phyloP scores from a whole-genome alignment of 345 rosid genomes.

The Camelina laxa region DNA sequence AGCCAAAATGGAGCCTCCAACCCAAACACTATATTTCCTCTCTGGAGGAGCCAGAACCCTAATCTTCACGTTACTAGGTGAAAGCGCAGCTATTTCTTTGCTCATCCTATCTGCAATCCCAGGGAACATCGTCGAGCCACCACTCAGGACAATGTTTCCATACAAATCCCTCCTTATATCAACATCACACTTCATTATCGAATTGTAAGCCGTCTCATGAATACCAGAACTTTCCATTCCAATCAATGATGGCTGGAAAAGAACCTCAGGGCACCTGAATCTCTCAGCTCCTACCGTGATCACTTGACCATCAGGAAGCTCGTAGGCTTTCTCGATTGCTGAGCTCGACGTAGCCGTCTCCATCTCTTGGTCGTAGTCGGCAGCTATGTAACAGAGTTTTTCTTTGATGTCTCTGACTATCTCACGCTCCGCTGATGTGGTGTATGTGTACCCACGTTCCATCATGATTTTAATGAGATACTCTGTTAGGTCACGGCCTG shows the following conservation, averaged over 20 bases:
- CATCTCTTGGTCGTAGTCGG: conserved; percentile 72
- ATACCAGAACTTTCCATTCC: conserved; percentile 73
- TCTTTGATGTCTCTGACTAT: conserved; percentile 67
- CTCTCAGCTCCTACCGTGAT: conserved; percentile 74
- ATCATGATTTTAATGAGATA: conserved; percentile 73
- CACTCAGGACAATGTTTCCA: conserved; percentile 55
- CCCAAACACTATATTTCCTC: conserved; percentile 33
- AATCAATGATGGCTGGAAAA: conserved; percentile 75
- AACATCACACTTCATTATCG: conserved; percentile 72
- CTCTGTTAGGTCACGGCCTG: conserved; percentile 83
- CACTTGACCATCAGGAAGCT: conserved; percentile 73
- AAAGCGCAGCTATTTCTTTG: conserved; percentile 75
- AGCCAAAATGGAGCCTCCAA: conserved; percentile 33
- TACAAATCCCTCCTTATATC: conserved; percentile 69
- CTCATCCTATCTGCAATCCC: conserved; percentile 81
- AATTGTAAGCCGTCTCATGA: conserved; percentile 62
- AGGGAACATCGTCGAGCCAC: conserved; percentile 77
- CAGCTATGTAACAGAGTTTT: conserved; percentile 71
- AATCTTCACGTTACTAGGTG: conserved; percentile 38
- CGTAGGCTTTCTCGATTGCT: conserved; percentile 66
- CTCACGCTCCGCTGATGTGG: conserved; percentile 57
- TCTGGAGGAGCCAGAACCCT: conserved; percentile 13
- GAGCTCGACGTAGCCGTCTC: conserved; percentile 67
- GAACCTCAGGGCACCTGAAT: conserved; percentile 82
- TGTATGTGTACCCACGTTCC: conserved; percentile 76